Conservation (phyloP, 768 basidiomycete species). For the Cytidiella melzeri region DNA sequence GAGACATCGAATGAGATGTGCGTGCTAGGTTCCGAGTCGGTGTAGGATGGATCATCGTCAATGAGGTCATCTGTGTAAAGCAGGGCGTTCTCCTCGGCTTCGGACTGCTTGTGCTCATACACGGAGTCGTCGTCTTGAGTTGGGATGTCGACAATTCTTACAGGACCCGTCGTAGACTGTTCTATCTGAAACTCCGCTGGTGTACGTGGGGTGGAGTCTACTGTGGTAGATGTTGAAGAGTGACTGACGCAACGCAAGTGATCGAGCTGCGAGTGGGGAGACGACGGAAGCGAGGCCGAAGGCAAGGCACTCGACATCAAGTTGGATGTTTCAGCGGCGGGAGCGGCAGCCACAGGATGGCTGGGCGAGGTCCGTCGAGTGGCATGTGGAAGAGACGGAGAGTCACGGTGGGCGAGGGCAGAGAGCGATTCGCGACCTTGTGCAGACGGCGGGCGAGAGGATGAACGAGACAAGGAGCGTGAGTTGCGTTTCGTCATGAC, state of each 20-base stretch:
- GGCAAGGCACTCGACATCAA: background rate
- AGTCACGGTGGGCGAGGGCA: background rate
- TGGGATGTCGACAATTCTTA: conserved; percentile 9
- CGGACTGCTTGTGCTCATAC: background rate
- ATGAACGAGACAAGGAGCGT: conserved; percentile 24
- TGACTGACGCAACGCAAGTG: conserved; percentile 17
- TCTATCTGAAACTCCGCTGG: conserved; percentile 14
- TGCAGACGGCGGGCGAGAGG: conserved; percentile 19
- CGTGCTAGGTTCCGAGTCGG: conserved; percentile 20
- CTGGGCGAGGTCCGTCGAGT: conserved; percentile 7
- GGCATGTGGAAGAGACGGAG: conserved; percentile 5
- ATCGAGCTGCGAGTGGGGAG: background rate
- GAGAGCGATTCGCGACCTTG: conserved; percentile 19
- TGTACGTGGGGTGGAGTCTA: conserved; percentile 22
- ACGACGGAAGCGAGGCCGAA: background rate
- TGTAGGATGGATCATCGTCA: conserved; percentile 9
- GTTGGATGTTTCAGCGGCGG: background rate
- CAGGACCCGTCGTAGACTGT: background rate
- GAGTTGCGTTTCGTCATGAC: conserved; percentile 63
- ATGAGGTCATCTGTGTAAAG: background rate
- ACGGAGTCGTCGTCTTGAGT: conserved; percentile 7
- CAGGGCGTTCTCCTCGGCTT: background rate
- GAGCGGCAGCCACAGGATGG: conserved; percentile 1
- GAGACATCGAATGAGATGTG: conserved; percentile 36
- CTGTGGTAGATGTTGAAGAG: conserved; percentile 24